Evolutionary conservation across 1,139 yeast species (phyloP), one percentile per base, ranked within the genome.

Genomic region (Hyphopichia wangnamkhiaoensis): DNA sequence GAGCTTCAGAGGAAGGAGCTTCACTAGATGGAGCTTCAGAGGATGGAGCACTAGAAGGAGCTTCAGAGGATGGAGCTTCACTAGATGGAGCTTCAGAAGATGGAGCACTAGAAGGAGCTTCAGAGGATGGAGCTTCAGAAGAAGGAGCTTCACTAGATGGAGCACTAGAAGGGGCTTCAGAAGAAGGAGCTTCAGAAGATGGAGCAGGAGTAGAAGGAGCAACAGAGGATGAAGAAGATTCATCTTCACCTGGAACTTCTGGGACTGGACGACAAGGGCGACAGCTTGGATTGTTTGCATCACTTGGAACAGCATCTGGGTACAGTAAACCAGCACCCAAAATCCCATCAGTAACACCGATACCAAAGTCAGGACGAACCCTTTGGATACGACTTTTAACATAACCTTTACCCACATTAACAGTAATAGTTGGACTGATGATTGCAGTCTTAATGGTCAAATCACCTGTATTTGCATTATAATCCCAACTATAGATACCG

Each of bases 331-430:
- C 36, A 33, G 18, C 23, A 15, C 17, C 17, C 5, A 15, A n/a
- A 14, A 17, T 16, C 3, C 18, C 30, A 33, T 12, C 21, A 7
- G 13, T 9, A 17, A 31, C 16, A 7, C 24, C 16, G 26, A 10
- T 6, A 20, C 34, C 34, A 37, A 19, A 42, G 30, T 37, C 37
- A 14, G 27, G 23, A 14, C 19, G 28, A 12, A 23, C 23, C 8
- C 23, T 33, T n/a, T 13, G 3, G 31, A 45, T 42, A 13, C 15
- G 19, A 12, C 15, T 26, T 9, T 37, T 24, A 13, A 40, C 43
- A 37, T 52, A 52, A 31, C 52, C 52, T 8, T 40, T 20, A 39
- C 56, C 58, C 39, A 52, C 43, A 39, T 46, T 29, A 37, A 52
- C 43, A 14, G 37, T 38, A 16, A 48, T 40, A 14, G 38, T 36